Evolutionary conservation across 2,329 filamentous ascomycete species (phyloP).

Genomic region (Paecilomyces sp.): DNA sequence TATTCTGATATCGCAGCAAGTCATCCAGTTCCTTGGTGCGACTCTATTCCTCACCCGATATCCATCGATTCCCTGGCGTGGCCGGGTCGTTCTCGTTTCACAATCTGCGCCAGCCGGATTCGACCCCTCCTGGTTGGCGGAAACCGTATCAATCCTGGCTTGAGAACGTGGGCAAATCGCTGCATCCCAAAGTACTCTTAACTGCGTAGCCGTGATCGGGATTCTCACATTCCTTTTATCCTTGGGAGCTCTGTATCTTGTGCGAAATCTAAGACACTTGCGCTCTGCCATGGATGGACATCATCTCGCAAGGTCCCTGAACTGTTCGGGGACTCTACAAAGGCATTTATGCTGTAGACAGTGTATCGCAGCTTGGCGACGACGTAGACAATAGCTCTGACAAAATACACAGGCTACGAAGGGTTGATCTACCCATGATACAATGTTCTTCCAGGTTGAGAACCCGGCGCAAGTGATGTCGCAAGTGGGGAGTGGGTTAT

Average conservation of each 20-base stretch:
- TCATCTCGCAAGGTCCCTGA: neutral
- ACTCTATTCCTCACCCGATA: neutral
- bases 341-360: neutral
- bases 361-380: neutral
- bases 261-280: neutral
- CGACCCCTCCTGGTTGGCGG: neutral
- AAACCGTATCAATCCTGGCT: neutral
- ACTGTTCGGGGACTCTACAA: neutral
- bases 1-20: neutral
- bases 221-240: neutral
- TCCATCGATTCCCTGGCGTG: neutral
- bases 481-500: neutral
- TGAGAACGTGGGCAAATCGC: slow-evolving; percentile 1
- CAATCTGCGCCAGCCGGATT: slow-evolving; percentile 2
- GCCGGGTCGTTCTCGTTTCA: neutral
- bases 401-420: neutral
- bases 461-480: neutral
- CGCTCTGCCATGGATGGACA: neutral
- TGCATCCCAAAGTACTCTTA: neutral
- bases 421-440: neutral
- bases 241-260: neutral
- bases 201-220: slow-evolving; percentile 2
- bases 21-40: neutral
- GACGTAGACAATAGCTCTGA: neutral
- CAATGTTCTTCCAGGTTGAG: neutral